Conservation (phyloP, 1,139 yeast species). For the Geotrichum citri-aurantii region DNA sequence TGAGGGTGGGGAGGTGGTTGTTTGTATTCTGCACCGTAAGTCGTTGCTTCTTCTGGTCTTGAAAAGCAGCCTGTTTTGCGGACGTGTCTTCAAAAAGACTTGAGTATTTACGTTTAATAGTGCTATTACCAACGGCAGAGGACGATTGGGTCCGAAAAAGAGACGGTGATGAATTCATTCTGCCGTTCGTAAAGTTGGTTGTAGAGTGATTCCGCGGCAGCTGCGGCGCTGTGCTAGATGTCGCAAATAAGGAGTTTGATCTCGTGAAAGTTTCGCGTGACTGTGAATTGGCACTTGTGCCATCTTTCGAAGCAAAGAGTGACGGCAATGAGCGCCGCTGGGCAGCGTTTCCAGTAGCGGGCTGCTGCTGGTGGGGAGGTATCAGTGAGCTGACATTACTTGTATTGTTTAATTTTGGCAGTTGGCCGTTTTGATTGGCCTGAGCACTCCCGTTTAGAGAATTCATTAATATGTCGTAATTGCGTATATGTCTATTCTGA, state of each 20-base stretch:
- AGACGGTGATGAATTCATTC: neutral
- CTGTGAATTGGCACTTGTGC: neutral
- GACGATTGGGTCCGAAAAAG: slow-evolving; percentile 15
- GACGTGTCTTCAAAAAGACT: slow-evolving; percentile 4
- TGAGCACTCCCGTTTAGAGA: neutral
- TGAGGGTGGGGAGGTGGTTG: neutral
- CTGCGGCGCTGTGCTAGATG: neutral
- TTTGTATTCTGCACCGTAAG: neutral
- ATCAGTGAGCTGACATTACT: neutral
- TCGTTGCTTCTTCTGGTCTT: neutral
- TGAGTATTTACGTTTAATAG: slow-evolving; percentile 6
- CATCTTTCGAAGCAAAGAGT: neutral
- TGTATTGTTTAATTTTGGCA: neutral
- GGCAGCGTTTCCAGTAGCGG: neutral
- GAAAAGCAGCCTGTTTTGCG: neutral
- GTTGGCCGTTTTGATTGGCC: neutral
- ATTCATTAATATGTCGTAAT: neutral
- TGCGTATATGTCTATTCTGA: neutral
- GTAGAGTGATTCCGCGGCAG: neutral
- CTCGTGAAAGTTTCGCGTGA: neutral
- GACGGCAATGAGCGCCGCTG: neutral
- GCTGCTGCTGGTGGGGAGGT: neutral
- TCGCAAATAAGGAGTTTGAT: neutral
- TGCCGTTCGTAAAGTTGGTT: neutral
- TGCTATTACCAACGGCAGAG: neutral